Percentiles rank a stretch among this genome's conserved stretches.
phyloP scores from a whole-genome alignment of 331 rosid species.

The Phaseolus coccineus region DNA sequence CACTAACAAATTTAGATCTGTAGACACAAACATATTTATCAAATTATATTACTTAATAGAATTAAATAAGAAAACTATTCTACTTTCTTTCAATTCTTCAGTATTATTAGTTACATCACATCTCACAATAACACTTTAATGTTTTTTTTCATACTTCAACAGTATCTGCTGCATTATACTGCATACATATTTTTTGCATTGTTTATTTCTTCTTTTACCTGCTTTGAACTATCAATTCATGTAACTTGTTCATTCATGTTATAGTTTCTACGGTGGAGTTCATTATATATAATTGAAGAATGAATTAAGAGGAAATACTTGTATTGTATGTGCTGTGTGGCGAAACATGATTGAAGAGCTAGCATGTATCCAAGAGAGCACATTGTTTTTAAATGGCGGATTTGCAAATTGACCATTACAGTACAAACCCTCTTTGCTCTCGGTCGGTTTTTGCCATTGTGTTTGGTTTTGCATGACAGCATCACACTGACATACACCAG shows the following conservation, averaged over 20 bases:
- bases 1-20: too few relatives aligned
- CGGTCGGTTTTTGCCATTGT: conserved; percentile 7
- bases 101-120: too few relatives aligned
- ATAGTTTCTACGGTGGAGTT: conserved; percentile 3
- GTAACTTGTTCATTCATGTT: neutral
- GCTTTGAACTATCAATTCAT: neutral
- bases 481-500: neutral
- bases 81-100: too few relatives aligned
- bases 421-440: conserved; percentile 7
- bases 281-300: conserved; percentile 2
- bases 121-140: too few relatives aligned
- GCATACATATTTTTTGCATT: neutral
- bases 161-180: neutral
- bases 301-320: neutral
- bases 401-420: conserved; percentile 25
- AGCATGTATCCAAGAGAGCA: conserved; percentile 15
- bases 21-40: too few relatives aligned
- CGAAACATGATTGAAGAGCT: neutral
- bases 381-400: conserved; percentile 21
- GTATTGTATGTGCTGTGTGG: neutral
- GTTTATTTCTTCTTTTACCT: neutral
- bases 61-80: too few relatives aligned
- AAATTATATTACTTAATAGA: too few relatives aligned
- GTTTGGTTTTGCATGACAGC: conserved; percentile 39
- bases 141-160: too few relatives aligned